Conservation (phyloP, 2,329 filamentous ascomycete species). For the Fragosphaeria purpurea region DNA sequence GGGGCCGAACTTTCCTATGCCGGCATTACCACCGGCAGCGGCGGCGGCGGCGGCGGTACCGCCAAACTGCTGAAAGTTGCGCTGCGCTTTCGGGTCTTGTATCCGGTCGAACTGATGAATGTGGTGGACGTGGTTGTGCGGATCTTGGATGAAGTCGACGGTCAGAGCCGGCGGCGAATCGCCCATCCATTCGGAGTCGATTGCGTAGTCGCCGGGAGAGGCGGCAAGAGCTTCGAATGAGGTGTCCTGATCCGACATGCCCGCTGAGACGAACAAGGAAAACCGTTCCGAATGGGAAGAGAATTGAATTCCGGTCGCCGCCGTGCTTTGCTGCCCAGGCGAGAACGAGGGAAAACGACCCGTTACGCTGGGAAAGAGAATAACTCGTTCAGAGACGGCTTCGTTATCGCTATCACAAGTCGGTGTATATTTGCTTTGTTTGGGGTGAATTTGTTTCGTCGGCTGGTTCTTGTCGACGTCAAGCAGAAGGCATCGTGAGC, state of each 20-base stretch:
- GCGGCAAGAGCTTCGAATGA: conserved; percentile 15
- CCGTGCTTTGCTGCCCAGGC: too few relatives aligned
- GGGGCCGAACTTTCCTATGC: background rate
- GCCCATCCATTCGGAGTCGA: conserved; percentile 16
- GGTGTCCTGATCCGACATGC: conserved; percentile 12
- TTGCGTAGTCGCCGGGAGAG: conserved; percentile 13
- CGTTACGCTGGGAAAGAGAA: background rate
- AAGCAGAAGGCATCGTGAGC: too few relatives aligned
- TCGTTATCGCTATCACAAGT: too few relatives aligned
- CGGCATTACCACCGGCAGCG: background rate
- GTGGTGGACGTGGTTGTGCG: conserved; percentile 9
- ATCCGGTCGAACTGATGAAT: conserved; percentile 2
- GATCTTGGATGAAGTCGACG: conserved; percentile 13
- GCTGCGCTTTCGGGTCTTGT: background rate
- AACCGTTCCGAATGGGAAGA: background rate
- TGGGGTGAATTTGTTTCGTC: too few relatives aligned
- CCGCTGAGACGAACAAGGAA: background rate
- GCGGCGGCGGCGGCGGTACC: background rate
- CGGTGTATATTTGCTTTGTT: too few relatives aligned
- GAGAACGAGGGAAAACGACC: too few relatives aligned
- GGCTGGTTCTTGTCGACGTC: too few relatives aligned
- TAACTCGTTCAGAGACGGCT: too few relatives aligned
- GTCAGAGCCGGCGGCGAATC: conserved; percentile 15
- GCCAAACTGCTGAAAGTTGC: background rate
- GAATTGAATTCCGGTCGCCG: too few relatives aligned